Evolutionary conservation across 768 basidiomycete genomes (phyloP), one percentile per base, ranked within the genome.

Genomic region (Polyporus arcularius): DNA sequence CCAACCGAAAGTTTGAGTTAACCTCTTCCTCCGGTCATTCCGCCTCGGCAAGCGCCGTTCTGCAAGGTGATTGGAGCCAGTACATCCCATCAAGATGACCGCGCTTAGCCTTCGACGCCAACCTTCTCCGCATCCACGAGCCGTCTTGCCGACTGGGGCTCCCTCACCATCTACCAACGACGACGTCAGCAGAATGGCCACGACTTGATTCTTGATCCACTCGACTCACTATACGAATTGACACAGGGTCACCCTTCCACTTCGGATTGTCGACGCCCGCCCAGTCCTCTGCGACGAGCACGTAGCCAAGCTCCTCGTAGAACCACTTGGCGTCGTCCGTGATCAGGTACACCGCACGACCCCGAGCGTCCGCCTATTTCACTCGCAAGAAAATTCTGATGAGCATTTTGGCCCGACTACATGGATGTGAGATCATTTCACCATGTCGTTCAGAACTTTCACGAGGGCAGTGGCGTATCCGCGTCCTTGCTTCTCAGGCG

Each of bases 221-320:
- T 35, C 35, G 28, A 61, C 65, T 21, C 51, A 66, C 65, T 4
- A 66, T 53, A 12, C 45, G 32, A 38, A 66, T 46, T 14, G 56
- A 14, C 9, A 63, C 32, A 10, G 62, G 65, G 30, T 46, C 39
- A 3, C 42, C 51, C 4, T 55, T 28, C 61, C 61, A 66, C n/a
- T 58, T 47, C 11, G 65, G 65, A 46, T 66, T 66, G 8, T 45
- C 58, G 7, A 51, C 45, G 15, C 65, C 65, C 10, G 63, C 16
- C n/a, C 45, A 21, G n/a, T 57, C 47, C 15, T 51, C 55, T 2
- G n/a, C 47, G 7, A 60, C 56, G 26, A 40, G 43, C 15, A 28
- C 12, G 38, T 63, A 66, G 1, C 65, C 65, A 40, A 55, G 58
- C 21, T 35, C 21, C 18, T 58, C 43, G 51, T 63, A 66, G 40